Percentiles rank a stretch among this genome's conserved stretches.
phyloP scores from a whole-genome alignment of 345 rosid species.

The Anastatica hierochuntica region DNA sequence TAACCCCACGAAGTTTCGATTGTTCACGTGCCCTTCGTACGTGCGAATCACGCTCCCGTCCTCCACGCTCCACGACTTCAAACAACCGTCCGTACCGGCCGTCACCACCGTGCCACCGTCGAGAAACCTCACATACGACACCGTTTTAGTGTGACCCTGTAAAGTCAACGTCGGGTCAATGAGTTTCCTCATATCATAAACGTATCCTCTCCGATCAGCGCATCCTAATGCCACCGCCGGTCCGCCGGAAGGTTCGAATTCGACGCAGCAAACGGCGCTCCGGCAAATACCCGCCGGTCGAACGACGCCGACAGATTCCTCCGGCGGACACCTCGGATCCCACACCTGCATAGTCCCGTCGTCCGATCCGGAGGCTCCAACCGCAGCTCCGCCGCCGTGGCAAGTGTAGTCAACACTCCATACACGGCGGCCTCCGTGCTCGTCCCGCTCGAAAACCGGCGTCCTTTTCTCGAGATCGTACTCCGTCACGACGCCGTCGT shows the following conservation, averaged over 20 bases:
- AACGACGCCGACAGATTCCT: constrained; percentile 33
- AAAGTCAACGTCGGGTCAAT: constrained; percentile 37
- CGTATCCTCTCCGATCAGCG: constrained; percentile 60
- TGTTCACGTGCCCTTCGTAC: constrained; percentile 67
- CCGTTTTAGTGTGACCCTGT: constrained; percentile 59
- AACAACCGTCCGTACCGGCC: constrained; percentile 60
- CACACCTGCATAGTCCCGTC: constrained; percentile 88
- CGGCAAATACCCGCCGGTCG: constrained; percentile 32
- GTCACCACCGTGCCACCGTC: constrained; percentile 37
- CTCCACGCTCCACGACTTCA: constrained; percentile 53
- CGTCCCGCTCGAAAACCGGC: constrained; percentile 78
- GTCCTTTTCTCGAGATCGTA: constrained; percentile 56
- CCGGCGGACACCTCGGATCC: constrained; percentile 59
- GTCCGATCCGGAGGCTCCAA: constrained; percentile 86
- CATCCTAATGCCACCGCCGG: constrained; percentile 56
- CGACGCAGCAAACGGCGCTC: constrained; percentile 64
- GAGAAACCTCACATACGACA: constrained; percentile 54
- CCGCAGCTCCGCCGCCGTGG: constrained; percentile 12
- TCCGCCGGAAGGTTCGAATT: constrained; percentile 61
- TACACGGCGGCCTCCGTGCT: constrained; percentile 82
- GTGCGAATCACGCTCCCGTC: constrained; percentile 36
- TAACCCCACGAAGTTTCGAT: constrained; percentile 69
- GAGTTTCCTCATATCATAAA: constrained; percentile 55
- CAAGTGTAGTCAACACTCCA: constrained; percentile 82
- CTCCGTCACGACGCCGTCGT: constrained; percentile 86